Evolutionary conservation across 225 moss, liverwort and hornwort species (phyloP).

Genomic region (Marchantia polymorpha): DNA sequence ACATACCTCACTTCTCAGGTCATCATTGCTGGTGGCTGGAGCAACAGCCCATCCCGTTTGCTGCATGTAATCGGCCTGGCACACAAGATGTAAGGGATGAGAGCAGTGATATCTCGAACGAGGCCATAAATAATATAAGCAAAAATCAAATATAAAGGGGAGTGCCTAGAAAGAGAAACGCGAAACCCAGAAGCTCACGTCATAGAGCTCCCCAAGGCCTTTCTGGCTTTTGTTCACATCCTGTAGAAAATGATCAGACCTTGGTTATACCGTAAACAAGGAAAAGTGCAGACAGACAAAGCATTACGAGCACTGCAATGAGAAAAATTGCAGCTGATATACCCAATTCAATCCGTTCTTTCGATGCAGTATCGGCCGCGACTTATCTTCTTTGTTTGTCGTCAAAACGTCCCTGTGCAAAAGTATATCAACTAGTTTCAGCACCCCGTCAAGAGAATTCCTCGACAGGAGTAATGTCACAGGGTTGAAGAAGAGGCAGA

Average conservation of each 20-base stretch:
- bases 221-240: conserved; percentile 94
- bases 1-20: conserved; percentile 64
- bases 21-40: conserved; percentile 70
- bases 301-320: too few relatives aligned
- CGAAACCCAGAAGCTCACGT: conserved; percentile 44
- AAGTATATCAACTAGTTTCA: too few relatives aligned
- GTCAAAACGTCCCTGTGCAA: conserved; percentile 63
- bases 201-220: conserved; percentile 92
- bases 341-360: conserved; percentile 81
- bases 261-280: too few relatives aligned
- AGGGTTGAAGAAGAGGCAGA: too few relatives aligned
- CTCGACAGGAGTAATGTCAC: too few relatives aligned
- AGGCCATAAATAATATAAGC: not conserved
- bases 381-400: conserved; percentile 63
- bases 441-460: too few relatives aligned
- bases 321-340: conserved; percentile 6
- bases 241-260: conserved; percentile 28
- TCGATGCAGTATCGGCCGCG: conserved; percentile 41
- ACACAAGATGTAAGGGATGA: not conserved
- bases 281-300: too few relatives aligned
- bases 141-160: not conserved
- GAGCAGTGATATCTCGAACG: not conserved
- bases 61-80: conserved; percentile 90
- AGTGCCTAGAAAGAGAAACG: not conserved
- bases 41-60: conserved; percentile 65